A percentile compares a stretch with the other conserved stretches of the same genome.
Evolutionary conservation across 345 rosid species (phyloP).

Genomic region (Populus davidiana): DNA sequence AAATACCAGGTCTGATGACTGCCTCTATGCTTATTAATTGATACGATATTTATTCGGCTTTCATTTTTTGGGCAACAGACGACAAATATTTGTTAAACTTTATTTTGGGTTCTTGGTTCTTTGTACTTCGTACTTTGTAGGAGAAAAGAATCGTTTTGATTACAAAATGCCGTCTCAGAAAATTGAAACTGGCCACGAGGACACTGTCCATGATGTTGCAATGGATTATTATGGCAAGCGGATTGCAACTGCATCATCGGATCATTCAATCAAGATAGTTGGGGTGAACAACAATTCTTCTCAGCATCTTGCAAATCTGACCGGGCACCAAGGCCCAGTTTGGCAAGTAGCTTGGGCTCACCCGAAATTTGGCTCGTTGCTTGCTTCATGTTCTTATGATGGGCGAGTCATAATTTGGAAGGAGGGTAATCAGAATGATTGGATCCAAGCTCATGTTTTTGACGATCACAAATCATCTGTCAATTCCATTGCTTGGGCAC

Average conservation of each 20-base stretch:
- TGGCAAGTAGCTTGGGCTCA: constrained; percentile 21
- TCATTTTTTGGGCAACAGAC: background rate
- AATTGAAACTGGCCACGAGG: constrained; percentile 34
- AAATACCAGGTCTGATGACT: background rate
- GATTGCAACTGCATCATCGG: constrained; percentile 29
- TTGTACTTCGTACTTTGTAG: too few species aligned
- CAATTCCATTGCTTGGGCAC: constrained; percentile 15
- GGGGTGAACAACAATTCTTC: constrained; percentile 31
- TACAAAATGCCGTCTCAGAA: constrained; percentile 28
- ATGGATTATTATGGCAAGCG: constrained; percentile 40
- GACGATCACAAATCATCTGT: constrained; percentile 12
- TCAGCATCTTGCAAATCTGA: constrained; percentile 18
- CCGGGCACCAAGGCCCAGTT: constrained; percentile 18
- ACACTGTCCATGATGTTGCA: constrained; percentile 32
- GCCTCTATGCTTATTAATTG: background rate
- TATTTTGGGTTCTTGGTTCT: too few species aligned
- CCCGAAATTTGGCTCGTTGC: constrained; percentile 15
- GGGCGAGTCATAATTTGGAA: constrained; percentile 15
- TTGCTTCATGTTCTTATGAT: constrained; percentile 17
- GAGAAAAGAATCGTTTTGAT: background rate
- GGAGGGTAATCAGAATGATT: constrained; percentile 14
- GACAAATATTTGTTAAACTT: background rate
- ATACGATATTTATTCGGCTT: background rate
- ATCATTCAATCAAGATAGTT: constrained; percentile 25
- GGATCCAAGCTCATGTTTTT: constrained; percentile 14